Evolutionary conservation across 2,329 filamentous ascomycete species (phyloP).

Genomic region (Pseudogymnoascus sp.): DNA sequence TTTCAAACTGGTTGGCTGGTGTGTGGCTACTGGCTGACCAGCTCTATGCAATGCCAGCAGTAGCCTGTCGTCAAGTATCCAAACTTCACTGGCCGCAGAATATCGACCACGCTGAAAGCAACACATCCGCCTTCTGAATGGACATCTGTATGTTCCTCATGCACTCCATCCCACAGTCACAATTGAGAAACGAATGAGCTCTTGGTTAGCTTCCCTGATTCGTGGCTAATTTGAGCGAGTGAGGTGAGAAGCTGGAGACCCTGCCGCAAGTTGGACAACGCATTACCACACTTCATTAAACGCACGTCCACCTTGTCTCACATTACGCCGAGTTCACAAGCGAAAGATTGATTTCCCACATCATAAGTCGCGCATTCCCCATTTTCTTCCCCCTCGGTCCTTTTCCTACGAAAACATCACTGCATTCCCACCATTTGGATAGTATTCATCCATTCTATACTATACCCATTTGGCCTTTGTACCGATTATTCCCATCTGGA

Average conservation of each 20-base stretch:
- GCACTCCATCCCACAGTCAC: constrained; percentile 2
- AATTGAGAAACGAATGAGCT: constrained; percentile 2
- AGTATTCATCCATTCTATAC: constrained; percentile 11
- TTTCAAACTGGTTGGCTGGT: constrained; percentile 5
- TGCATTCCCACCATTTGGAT: background rate
- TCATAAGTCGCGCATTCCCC: constrained; percentile 11
- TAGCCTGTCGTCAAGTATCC: background rate
- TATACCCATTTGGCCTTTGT: background rate
- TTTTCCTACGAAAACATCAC: constrained; percentile 1
- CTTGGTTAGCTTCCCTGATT: background rate
- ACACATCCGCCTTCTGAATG: constrained; percentile 6
- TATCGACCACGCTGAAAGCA: background rate
- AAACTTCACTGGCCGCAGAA: constrained; percentile 1
- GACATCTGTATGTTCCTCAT: background rate
- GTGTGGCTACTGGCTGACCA: background rate
- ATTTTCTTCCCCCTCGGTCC: background rate
- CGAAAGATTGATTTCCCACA: background rate
- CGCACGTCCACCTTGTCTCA: constrained; percentile 7
- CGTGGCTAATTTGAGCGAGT: constrained; percentile 9
- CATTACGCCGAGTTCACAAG: background rate
- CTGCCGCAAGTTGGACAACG: constrained; percentile 7
- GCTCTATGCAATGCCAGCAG: constrained; percentile 7
- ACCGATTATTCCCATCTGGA: constrained; percentile 10
- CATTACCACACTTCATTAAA: constrained; percentile 7
- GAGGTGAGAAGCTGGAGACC: background rate